phyloP scores from a whole-genome alignment of 192 early-diverging fungal species.

The Coemansia aciculifera region DNA sequence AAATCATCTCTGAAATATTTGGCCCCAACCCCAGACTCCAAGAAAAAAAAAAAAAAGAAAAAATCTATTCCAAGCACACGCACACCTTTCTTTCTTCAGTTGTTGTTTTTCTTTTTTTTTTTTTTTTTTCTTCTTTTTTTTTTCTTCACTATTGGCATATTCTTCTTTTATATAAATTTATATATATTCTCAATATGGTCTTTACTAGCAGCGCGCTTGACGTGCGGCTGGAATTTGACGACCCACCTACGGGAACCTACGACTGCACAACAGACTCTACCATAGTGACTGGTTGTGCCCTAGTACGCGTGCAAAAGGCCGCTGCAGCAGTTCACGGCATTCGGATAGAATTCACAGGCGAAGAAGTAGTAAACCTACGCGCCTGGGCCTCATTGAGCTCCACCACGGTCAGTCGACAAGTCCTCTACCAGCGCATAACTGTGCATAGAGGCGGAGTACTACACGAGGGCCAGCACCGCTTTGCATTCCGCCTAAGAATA shows the following conservation, averaged over 20 bases:
- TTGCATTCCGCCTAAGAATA: conserved; percentile 22
- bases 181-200: conserved; percentile 18
- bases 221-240: conserved; percentile 23
- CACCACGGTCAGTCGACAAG: conserved; percentile 23
- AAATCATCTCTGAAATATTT: neutral
- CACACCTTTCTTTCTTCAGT: neutral
- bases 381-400: conserved; percentile 32
- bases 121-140: neutral
- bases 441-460: conserved; percentile 21
- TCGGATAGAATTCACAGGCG: conserved; percentile 36
- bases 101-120: neutral
- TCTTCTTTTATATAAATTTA: conserved; percentile 5
- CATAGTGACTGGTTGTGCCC: conserved; percentile 10
- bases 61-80: no score
- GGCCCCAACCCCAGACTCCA: neutral
- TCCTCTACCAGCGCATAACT: conserved; percentile 3
- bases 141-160: conserved; percentile 1
- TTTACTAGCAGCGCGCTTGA: conserved; percentile 36
- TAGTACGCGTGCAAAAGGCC: conserved; percentile 12
- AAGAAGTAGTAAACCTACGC: conserved; percentile 39
- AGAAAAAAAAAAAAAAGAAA: neutral
- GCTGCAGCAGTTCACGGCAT: conserved; percentile 19
- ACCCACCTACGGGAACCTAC: neutral
- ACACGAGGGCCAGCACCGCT: conserved; percentile 31
- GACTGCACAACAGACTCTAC: conserved; percentile 5